Evolutionary conservation across 805 yeast species (phyloP).

Genomic region (Wickerhamomyces sydowiorum): DNA sequence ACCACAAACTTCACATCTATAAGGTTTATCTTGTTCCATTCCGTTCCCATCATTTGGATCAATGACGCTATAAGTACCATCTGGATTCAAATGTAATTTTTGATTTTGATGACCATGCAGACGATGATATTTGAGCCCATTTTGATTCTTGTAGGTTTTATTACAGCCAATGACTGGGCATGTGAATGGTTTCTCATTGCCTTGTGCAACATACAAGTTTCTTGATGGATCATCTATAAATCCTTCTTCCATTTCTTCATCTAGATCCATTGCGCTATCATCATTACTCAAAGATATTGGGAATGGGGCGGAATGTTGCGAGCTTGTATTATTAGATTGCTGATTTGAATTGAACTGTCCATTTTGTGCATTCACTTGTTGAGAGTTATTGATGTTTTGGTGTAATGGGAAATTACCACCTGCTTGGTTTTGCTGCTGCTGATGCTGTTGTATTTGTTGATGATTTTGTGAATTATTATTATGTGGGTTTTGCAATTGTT

Average conservation of each 20-base stretch:
- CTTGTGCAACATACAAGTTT: slow-evolving; percentile 87
- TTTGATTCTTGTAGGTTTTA: slow-evolving; percentile 95
- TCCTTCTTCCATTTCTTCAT: slow-evolving; percentile 60
- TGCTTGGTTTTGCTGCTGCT: slow-evolving; percentile 9
- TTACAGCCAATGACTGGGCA: slow-evolving; percentile 99
- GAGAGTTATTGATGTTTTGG: neutral
- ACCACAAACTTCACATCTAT: slow-evolving; percentile 97
- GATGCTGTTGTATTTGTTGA: slow-evolving; percentile 4
- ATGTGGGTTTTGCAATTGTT: neutral
- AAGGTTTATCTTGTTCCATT: slow-evolving; percentile 96
- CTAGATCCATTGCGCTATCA: slow-evolving; percentile 26
- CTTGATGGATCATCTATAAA: slow-evolving; percentile 97
- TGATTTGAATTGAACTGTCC: slow-evolving; percentile 5
- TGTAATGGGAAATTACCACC: neutral
- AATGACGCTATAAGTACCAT: slow-evolving; percentile 86
- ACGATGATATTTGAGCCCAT: slow-evolving; percentile 93
- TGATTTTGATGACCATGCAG: slow-evolving; percentile 97
- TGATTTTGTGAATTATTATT: slow-evolving; percentile 4
- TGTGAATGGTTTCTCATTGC: slow-evolving; percentile 90
- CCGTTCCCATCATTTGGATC: slow-evolving; percentile 96
- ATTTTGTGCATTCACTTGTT: neutral
- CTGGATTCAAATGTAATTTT: slow-evolving; percentile 82
- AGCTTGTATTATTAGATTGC: too few relatives aligned
- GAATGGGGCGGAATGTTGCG: slow-evolving; percentile 21
- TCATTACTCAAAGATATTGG: slow-evolving; percentile 28